Evolutionary conservation across 768 basidiomycete genomes (phyloP).

Genomic region (Ephemerocybe angulata): DNA sequence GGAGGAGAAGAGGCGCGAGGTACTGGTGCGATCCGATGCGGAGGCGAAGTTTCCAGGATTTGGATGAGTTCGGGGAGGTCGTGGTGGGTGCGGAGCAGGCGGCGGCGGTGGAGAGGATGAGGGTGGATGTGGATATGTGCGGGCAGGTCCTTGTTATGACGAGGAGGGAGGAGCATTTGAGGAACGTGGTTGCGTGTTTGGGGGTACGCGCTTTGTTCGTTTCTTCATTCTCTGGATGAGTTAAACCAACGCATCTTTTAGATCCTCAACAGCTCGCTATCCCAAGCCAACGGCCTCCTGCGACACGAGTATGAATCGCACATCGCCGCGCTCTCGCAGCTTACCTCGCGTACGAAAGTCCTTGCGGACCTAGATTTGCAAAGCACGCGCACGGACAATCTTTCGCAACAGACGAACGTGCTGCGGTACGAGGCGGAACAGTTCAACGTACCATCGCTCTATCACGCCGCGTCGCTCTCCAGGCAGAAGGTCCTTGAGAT

Average conservation of each 20-base stretch:
- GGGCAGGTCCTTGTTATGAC: conserved; percentile 69
- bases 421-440: conserved; percentile 72
- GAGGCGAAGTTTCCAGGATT: conserved; percentile 64
- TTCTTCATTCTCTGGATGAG: not conserved
- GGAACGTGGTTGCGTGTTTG: conserved; percentile 58
- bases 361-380: conserved; percentile 51
- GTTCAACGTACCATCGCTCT: conserved; percentile 60
- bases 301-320: conserved; percentile 58
- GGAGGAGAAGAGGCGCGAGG: conserved; percentile 11
- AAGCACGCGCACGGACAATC: conserved; percentile 46
- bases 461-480: conserved; percentile 59
- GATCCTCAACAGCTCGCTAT: conserved; percentile 52
- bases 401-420: conserved; percentile 59
- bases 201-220: conserved; percentile 36
- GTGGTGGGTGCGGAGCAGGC: conserved; percentile 51
- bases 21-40: conserved; percentile 3
- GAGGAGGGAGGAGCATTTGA: conserved; percentile 64
- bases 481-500: conserved; percentile 61
- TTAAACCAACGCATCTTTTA: conserved; percentile 14
- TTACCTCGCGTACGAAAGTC: conserved; percentile 45
- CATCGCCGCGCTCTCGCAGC: conserved; percentile 40
- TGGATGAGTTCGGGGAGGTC: conserved; percentile 40
- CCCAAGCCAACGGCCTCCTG: conserved; percentile 51
- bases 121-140: conserved; percentile 74
- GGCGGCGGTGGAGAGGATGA: too few species aligned